phyloP scores from a whole-genome alignment of 805 yeast genomes.

The Lachancea dasiensis region DNA sequence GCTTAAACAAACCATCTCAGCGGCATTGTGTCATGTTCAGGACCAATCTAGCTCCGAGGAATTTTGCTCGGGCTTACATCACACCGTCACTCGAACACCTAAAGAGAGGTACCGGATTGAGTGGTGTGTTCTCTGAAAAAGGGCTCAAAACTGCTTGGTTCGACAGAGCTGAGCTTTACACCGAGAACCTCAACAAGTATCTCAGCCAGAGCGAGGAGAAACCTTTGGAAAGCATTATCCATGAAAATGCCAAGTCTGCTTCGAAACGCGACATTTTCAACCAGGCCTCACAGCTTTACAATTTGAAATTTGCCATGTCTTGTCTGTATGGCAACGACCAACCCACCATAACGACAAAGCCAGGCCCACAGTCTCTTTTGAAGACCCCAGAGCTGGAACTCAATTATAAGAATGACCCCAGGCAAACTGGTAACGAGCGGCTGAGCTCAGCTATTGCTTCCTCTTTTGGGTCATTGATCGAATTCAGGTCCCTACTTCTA shows the following conservation, averaged over 20 bases:
- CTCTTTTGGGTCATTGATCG: constrained; percentile 71
- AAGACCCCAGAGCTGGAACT: constrained; percentile 37
- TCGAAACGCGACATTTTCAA: constrained; percentile 32
- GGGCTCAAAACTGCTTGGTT: constrained; percentile 50
- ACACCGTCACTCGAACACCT: constrained; percentile 23
- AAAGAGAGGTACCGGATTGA: constrained; percentile 35
- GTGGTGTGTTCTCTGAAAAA: constrained; percentile 43
- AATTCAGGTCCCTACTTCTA: constrained; percentile 64
- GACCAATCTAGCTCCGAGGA: constrained; percentile 5
- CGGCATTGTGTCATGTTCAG: constrained; percentile 6
- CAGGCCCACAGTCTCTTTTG: constrained; percentile 34
- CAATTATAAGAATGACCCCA: constrained; percentile 28
- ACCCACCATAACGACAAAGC: constrained; percentile 14
- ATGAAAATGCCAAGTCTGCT: constrained; percentile 27
- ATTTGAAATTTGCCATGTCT: constrained; percentile 34
- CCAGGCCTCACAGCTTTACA: constrained; percentile 37
- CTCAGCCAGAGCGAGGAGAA: constrained; percentile 24
- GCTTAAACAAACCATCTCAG: neutral
- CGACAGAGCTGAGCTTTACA: constrained; percentile 37
- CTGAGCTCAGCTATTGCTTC: constrained; percentile 45
- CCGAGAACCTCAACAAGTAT: constrained; percentile 36
- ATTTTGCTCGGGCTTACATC: constrained; percentile 16
- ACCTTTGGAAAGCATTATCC: constrained; percentile 22
- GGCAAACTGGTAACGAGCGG: constrained; percentile 29
- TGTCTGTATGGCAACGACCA: constrained; percentile 26